These are phyloP conservation scores for Darksidea phi DNA, from an alignment of 495 filamentous ascomycete genomes.

Conservation along the genomic window DNA sequence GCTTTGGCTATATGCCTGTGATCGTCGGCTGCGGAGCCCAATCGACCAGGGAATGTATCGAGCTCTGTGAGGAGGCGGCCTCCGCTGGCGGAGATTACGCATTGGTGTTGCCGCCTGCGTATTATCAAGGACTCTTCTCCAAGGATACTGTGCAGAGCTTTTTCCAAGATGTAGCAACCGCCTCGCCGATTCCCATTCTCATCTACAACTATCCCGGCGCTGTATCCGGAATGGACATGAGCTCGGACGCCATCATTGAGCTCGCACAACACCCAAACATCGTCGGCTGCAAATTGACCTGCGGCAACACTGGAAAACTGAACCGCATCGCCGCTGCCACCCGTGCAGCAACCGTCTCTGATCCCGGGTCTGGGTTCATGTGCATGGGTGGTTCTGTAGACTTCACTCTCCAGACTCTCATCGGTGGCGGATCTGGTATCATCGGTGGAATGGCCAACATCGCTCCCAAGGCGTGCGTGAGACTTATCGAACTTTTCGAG, in stretches of 20 bases:
- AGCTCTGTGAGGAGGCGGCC: slow-evolving; percentile 72
- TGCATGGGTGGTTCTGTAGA: slow-evolving; percentile 87
- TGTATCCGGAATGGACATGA: slow-evolving; percentile 76
- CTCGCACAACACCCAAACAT: slow-evolving; percentile 81
- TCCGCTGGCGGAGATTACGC: slow-evolving; percentile 78
- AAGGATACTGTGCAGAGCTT: slow-evolving; percentile 66
- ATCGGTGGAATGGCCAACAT: slow-evolving; percentile 85
- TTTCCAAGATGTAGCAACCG: slow-evolving; percentile 75
- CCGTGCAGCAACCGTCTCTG: slow-evolving; percentile 49
- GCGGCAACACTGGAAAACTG: slow-evolving; percentile 91
- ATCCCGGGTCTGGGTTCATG: slow-evolving; percentile 57
- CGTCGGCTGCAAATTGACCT: slow-evolving; percentile 87
- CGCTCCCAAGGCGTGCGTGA: slow-evolving; percentile 72
- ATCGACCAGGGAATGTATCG: slow-evolving; percentile 82
- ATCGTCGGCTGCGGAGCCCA: slow-evolving; percentile 84
- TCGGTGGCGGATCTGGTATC: slow-evolving; percentile 81
- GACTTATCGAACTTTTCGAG: slow-evolving; percentile 68
- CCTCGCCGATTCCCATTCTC: slow-evolving; percentile 80
- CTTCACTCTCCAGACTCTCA: slow-evolving; percentile 80
- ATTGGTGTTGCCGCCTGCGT: slow-evolving; percentile 80
- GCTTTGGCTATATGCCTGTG: slow-evolving; percentile 66
- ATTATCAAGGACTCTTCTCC: slow-evolving; percentile 69
- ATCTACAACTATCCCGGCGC: slow-evolving; percentile 95
- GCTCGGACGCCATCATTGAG: slow-evolving; percentile 72
- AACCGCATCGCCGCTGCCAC: slow-evolving; percentile 69